Evolutionary conservation across 768 basidiomycete genomes (phyloP).

Genomic region (Auricularia sp.): DNA sequence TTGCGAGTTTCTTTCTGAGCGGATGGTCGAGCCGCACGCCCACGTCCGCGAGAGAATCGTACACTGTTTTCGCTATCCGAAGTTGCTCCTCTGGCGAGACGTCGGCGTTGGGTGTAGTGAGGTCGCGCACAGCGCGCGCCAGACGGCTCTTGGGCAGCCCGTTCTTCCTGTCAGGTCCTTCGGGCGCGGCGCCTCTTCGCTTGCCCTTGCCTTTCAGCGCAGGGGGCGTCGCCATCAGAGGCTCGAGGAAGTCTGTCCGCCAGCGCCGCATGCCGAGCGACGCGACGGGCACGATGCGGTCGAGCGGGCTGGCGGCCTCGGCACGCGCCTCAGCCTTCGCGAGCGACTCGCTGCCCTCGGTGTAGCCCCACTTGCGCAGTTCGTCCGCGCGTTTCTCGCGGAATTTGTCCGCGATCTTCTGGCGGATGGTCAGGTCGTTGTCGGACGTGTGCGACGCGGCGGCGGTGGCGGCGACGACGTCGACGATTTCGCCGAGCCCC

Average conservation of each 20-base stretch:
- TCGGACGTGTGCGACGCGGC: background rate
- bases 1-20: slow-evolving; percentile 60
- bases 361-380: slow-evolving; percentile 62
- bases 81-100: slow-evolving; percentile 37
- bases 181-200: slow-evolving; percentile 11
- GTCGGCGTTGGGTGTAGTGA: slow-evolving; percentile 33
- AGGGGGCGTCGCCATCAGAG: slow-evolving; percentile 34
- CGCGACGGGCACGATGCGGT: slow-evolving; percentile 54
- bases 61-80: slow-evolving; percentile 39
- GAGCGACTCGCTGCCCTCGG: slow-evolving; percentile 37
- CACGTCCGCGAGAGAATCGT: slow-evolving; percentile 36
- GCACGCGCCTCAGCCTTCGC: slow-evolving; percentile 57
- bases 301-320: slow-evolving; percentile 59
- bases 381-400: slow-evolving; percentile 52
- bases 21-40: slow-evolving; percentile 56
- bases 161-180: background rate
- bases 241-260: slow-evolving; percentile 62
- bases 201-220: slow-evolving; percentile 53
- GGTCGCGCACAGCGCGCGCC: slow-evolving; percentile 53
- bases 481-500: slow-evolving; percentile 52
- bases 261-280: slow-evolving; percentile 63
- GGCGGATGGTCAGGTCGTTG: slow-evolving; percentile 20
- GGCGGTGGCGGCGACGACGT: slow-evolving; percentile 44
- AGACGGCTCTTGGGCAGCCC: slow-evolving; percentile 50
- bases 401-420: slow-evolving; percentile 46